Evolutionary conservation across 331 rosid species (phyloP).

Genomic region (Acacia concinna): DNA sequence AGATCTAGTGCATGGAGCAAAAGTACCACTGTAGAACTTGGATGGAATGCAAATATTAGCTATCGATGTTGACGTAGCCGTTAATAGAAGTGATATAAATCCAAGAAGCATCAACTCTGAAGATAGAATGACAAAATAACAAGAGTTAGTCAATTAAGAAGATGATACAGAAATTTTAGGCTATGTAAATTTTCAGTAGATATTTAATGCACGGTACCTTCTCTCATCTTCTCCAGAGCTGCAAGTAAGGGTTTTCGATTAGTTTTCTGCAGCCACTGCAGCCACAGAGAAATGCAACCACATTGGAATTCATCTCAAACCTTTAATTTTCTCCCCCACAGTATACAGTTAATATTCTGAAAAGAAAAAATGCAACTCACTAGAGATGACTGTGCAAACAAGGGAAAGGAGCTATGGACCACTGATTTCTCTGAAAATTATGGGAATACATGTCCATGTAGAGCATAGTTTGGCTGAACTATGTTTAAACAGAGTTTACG

Average conservation of each 20-base stretch:
- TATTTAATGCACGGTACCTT: constrained; percentile 46
- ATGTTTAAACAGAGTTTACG: neutral
- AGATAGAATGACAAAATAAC: constrained; percentile 25
- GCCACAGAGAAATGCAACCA: constrained; percentile 10
- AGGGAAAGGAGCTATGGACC: neutral
- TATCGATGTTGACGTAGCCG: constrained; percentile 82
- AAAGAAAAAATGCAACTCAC: neutral
- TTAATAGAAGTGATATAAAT: constrained; percentile 88
- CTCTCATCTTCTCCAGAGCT: constrained; percentile 79
- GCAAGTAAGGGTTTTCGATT: constrained; percentile 62
- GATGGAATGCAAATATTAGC: constrained; percentile 89
- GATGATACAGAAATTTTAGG: constrained; percentile 9
- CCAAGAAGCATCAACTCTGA: constrained; percentile 97
- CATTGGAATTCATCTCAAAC: neutral
- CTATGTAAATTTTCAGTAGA: neutral
- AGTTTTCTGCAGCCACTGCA: constrained; percentile 68
- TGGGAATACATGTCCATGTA: neutral
- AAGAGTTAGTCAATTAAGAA: neutral
- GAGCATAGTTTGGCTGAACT: neutral
- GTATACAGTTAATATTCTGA: neutral
- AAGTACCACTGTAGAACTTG: constrained; percentile 68
- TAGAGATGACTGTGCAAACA: neutral
- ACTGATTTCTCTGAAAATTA: neutral
- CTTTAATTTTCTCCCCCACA: neutral
- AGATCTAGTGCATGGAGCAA: constrained; percentile 75